Base-by-base conservation (phyloP, 306 rosid species). In the Cucurbita argyrosperma region DNA sequence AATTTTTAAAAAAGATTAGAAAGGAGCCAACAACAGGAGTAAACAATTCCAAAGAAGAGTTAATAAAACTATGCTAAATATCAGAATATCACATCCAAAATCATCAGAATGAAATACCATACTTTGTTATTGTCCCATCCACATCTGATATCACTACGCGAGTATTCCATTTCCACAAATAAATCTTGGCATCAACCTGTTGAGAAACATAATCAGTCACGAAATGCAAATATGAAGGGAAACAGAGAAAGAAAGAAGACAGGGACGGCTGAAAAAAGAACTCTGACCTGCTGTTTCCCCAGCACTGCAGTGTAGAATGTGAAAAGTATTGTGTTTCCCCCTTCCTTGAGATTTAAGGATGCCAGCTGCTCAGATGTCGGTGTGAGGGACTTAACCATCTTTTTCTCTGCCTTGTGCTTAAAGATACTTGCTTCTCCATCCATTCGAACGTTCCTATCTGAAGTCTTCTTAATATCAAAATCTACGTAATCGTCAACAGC, bases 71-170 rank as follows among this genome's bases (percentile, higher is more conserved):
- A 7, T 12, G n/a, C 55, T 5, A 16, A 21, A 67, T 16, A 73
- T n/a, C 53, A 4, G 43, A 1, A 58, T 50, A 23, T 58, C 49
- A 7, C 11, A 12, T 50, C 7, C 51, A 40, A 16, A 77, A 70
- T 54, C 45, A 56, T 14, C 12, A 52, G 49, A 76, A 14, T 35
- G 38, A 39, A 56, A 21, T 21, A 79, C 30, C 46, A 80, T 81
- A 95, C 99, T 79, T 91, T 76, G 99, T 95, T 72, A 95, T 95
- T 77, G 99, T 95, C 67, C 99, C 99, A 82, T 95, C 99, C 77
- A 95, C 99, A 66, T 95, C 99, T 60, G 99, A 95, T 81, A 95
- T 89, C 71, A 95, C 99, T 50, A 95, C 83, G 10, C 87, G 96
- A 72, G 83, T 76, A 64, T 89, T 83, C 99, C 97, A 95, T 83